Conservation (phyloP, 768 basidiomycete species). For the Guyanaporus albipodus region DNA sequence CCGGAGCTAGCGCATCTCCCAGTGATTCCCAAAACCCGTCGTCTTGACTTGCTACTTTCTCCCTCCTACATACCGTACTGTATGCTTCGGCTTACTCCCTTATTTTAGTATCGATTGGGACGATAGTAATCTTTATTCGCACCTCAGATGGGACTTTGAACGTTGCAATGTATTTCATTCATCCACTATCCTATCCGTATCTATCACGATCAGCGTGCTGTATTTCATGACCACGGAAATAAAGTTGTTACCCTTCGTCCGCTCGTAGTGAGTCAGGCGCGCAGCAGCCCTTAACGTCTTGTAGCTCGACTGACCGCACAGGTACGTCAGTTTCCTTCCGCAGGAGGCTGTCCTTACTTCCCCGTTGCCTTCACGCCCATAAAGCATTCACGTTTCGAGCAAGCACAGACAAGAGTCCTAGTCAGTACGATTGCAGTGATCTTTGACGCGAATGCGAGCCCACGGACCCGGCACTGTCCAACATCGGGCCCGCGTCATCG, state of each 20-base stretch:
- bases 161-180: not conserved
- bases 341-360: slow-evolving; percentile 37
- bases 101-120: slow-evolving; percentile 8
- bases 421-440: slow-evolving; percentile 65
- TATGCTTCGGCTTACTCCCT: slow-evolving; percentile 1
- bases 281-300: slow-evolving; percentile 31
- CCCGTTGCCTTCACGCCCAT: too few relatives aligned
- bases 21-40: not conserved
- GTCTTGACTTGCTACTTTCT: slow-evolving; percentile 1
- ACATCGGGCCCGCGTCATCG: slow-evolving; percentile 27
- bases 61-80: not conserved
- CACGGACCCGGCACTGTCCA: slow-evolving; percentile 54
- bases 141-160: not conserved
- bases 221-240: too few relatives aligned
- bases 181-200: not conserved
- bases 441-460: slow-evolving; percentile 52
- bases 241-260: too few relatives aligned
- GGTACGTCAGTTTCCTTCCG: slow-evolving; percentile 37
- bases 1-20: slow-evolving; percentile 11
- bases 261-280: not conserved
- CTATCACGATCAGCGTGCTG: too few relatives aligned
- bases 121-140: not conserved
- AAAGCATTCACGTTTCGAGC: slow-evolving; percentile 51
- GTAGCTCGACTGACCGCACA: slow-evolving; percentile 36
- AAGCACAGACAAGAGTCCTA: slow-evolving; percentile 62